A percentile compares a stretch with the other conserved stretches of the same genome.
Evolutionary conservation across 129 eudicot genomes (phyloP).

Genomic region (Centella asiatica): DNA sequence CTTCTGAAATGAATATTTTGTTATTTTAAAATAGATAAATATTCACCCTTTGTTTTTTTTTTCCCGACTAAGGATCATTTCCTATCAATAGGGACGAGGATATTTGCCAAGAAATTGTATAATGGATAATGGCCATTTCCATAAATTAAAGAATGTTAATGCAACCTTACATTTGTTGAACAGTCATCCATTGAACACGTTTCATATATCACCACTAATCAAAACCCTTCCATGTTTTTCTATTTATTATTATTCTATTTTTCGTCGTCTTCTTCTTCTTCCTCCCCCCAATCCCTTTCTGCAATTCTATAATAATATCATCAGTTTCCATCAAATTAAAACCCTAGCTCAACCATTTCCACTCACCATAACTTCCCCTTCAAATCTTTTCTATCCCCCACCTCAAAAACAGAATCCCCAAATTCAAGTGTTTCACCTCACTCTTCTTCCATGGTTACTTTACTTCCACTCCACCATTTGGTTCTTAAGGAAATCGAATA

Average conservation of each 20-base stretch:
- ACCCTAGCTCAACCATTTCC: constrained; percentile 2
- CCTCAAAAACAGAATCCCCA: too few species aligned
- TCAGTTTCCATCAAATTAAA: neutral
- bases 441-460: neutral
- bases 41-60: too few species aligned
- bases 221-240: too few species aligned
- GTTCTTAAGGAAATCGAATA: neutral
- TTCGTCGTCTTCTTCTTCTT: neutral
- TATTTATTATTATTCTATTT: too few species aligned
- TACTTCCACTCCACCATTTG: neutral
- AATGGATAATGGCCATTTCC: neutral
- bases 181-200: neutral
- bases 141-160: neutral
- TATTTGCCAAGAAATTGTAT: too few species aligned
- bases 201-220: neutral
- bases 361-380: constrained; percentile 1
- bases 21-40: too few species aligned
- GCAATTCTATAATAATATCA: too few species aligned
- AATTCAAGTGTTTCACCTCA: too few species aligned
- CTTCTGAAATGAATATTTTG: too few species aligned
- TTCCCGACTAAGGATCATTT: too few species aligned
- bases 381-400: too few species aligned
- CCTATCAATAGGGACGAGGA: too few species aligned
- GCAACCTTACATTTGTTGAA: neutral
- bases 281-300: neutral